Conservation (phyloP, 2,329 filamentous ascomycete species). For the Botryosphaeria agaves region DNA sequence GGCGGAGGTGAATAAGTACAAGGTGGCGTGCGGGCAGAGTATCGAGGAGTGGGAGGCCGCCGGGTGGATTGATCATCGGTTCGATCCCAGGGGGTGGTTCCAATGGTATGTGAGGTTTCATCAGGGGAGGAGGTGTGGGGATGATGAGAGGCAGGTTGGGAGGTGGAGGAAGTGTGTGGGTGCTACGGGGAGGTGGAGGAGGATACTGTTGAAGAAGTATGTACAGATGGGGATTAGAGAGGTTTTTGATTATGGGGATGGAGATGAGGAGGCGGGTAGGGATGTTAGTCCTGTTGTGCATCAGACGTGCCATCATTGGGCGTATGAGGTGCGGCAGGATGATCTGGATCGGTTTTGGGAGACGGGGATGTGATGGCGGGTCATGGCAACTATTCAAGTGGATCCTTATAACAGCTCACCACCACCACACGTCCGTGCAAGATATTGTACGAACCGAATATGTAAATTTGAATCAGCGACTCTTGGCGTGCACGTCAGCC, state of each 20-base stretch:
- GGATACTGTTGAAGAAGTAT: conserved; percentile 35
- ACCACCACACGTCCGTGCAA: too few relatives aligned
- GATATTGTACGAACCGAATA: too few relatives aligned
- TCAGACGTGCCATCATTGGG: conserved; percentile 41
- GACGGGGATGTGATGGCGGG: conserved; percentile 4
- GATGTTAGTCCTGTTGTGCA: conserved; percentile 38
- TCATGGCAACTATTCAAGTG: too few relatives aligned
- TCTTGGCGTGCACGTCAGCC: too few relatives aligned
- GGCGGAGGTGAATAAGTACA: conserved; percentile 34
- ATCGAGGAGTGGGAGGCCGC: conserved; percentile 38
- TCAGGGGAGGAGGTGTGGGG: conserved; percentile 30
- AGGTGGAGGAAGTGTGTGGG: conserved; percentile 37
- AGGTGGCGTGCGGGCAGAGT: conserved; percentile 33
- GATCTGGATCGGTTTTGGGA: conserved; percentile 31
- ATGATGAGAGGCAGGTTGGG: conserved; percentile 34
- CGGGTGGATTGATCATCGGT: conserved; percentile 36
- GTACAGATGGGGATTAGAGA: conserved; percentile 26
- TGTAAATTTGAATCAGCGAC: too few relatives aligned
- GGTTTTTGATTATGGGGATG: conserved; percentile 29
- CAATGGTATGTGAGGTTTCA: conserved; percentile 40
- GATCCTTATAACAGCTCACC: too few relatives aligned
- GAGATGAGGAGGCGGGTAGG: conserved; percentile 16
- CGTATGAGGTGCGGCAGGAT: conserved; percentile 32
- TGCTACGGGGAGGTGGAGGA: conserved; percentile 31
- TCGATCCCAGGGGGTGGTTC: conserved; percentile 38